Base-by-base conservation (phyloP, 1,284 basidiomycete species). In the Amylostereum areolatum region DNA sequence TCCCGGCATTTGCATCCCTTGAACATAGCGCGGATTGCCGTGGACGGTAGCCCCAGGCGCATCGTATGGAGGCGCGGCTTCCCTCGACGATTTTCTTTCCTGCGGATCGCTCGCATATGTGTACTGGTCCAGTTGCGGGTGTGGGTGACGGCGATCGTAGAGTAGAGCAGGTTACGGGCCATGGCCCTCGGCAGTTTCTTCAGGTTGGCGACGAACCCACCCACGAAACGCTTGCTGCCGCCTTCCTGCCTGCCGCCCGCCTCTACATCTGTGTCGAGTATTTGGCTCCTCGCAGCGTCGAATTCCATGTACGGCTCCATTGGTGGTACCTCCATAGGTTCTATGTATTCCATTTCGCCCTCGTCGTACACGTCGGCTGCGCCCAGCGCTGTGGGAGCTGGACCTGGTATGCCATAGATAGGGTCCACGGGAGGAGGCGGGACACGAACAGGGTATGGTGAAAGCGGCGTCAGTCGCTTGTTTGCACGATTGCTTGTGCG, bases 191-290 rank as follows among this genome's bases (percentile, higher is more conserved):
- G 65, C 4, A 66, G 47, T 42, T 52, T 60, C 51, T 52, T 59
- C 46, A 67, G 50, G 7, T 56, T 49, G 1, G 56, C 48, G 3
- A 66, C 54, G 49, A 68, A 68, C 1, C 66, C 66, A n/a, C 66
- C 66, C 1, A 68, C 65, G 44, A 66, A 66, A 12, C 49, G 49
- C 42, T 45, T 57, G 45, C 50, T 53, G 8, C 28, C 25, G 4
- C n/a, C 11, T 7, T 27, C 41, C 25, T 25, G n/a, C 7, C 28
- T 28, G n/a, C 30, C 27, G 27, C 28, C 41, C n/a, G 11, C 27
- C 41, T 43, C 25, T 29, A 28, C 41, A 43, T 28, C 28, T 7
- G 25, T 28, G 7, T 12, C 25, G n/a, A 43, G n/a, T 28, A 39
- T 12, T 39, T 39, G n/a, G 5, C 27, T 18, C 18, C 18, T 18